Evolutionary conservation across 768 basidiomycete genomes (phyloP).

Genomic region (Leccinum imitatum): DNA sequence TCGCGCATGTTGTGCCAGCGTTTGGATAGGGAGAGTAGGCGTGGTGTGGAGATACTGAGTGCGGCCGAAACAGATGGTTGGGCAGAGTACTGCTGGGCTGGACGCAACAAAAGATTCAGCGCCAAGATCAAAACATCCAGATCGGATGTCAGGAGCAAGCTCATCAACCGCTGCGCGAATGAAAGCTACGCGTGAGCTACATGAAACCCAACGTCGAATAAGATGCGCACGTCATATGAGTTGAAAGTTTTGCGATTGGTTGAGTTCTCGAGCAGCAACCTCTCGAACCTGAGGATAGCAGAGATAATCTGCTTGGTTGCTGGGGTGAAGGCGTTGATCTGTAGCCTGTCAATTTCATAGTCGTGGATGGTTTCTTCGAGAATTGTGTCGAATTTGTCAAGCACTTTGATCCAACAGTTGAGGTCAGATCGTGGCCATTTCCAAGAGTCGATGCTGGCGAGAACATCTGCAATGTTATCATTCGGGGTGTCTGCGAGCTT

Average conservation of each 20-base stretch:
- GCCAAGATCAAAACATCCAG: constrained; percentile 83
- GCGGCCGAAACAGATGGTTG: constrained; percentile 82
- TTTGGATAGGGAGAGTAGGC: constrained; percentile 79
- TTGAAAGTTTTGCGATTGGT: constrained; percentile 96
- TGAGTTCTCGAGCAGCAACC: constrained; percentile 91
- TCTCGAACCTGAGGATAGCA: constrained; percentile 85
- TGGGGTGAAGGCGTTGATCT: constrained; percentile 75
- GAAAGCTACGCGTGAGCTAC: constrained; percentile 8
- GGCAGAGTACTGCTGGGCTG: constrained; percentile 92
- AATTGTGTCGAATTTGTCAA: constrained; percentile 93
- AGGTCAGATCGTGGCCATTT: constrained; percentile 95
- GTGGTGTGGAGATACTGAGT: constrained; percentile 77
- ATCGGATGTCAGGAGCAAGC: constrained; percentile 84
- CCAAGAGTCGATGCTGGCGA: constrained; percentile 78
- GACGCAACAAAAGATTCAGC: constrained; percentile 84
- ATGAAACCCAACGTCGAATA: not conserved
- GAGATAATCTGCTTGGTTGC: constrained; percentile 71
- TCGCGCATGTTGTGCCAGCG: constrained; percentile 84
- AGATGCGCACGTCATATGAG: constrained; percentile 88
- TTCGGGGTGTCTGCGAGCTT: constrained; percentile 64
- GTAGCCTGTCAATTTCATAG: constrained; percentile 85
- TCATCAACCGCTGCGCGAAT: constrained; percentile 73
- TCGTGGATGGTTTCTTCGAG: constrained; percentile 79
- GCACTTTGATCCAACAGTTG: constrained; percentile 92
- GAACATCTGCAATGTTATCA: constrained; percentile 66